These are phyloP conservation scores for Basipetospora chlamydospora DNA, from an alignment of 2,329 filamentous ascomycete genomes.

Conservation along the genomic window DNA sequence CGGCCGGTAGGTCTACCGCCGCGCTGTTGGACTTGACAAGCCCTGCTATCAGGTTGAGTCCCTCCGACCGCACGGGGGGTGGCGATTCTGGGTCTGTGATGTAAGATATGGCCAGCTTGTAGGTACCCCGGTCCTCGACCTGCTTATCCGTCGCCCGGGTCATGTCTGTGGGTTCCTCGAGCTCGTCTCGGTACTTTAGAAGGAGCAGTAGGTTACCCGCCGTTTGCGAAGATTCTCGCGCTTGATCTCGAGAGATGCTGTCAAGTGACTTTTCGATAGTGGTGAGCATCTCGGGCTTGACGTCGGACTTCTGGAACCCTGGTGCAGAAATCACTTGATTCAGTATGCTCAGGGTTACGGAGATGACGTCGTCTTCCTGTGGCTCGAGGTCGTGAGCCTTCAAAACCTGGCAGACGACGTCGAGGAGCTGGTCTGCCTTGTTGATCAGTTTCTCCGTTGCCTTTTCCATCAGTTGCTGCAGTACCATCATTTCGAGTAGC, in stretches of 20 bases:
- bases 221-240: slow-evolving; percentile 18
- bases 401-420: slow-evolving; percentile 48
- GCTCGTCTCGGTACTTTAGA: slow-evolving; percentile 38
- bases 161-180: slow-evolving; percentile 28
- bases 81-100: slow-evolving; percentile 47
- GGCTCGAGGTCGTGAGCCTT: slow-evolving; percentile 25
- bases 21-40: slow-evolving; percentile 41
- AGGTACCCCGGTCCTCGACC: slow-evolving; percentile 45
- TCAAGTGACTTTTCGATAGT: slow-evolving; percentile 35
- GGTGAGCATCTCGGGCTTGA: slow-evolving; percentile 24
- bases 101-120: slow-evolving; percentile 49
- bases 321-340: slow-evolving; percentile 45
- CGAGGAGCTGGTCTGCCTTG: slow-evolving; percentile 49
- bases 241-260: slow-evolving; percentile 18
- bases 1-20: slow-evolving; percentile 50
- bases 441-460: slow-evolving; percentile 49
- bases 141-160: slow-evolving; percentile 29
- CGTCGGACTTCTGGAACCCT: slow-evolving; percentile 34
- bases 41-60: slow-evolving; percentile 42
- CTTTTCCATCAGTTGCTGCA: slow-evolving; percentile 50
- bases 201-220: slow-evolving; percentile 41
- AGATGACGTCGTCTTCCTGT: slow-evolving; percentile 31
- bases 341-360: slow-evolving; percentile 44
- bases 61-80: slow-evolving; percentile 51
- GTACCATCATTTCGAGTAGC: slow-evolving; percentile 43